These are phyloP conservation scores for Sporothrix mexicana DNA, from an alignment of 2,329 filamentous ascomycete genomes.

Conservation along the genomic window DNA sequence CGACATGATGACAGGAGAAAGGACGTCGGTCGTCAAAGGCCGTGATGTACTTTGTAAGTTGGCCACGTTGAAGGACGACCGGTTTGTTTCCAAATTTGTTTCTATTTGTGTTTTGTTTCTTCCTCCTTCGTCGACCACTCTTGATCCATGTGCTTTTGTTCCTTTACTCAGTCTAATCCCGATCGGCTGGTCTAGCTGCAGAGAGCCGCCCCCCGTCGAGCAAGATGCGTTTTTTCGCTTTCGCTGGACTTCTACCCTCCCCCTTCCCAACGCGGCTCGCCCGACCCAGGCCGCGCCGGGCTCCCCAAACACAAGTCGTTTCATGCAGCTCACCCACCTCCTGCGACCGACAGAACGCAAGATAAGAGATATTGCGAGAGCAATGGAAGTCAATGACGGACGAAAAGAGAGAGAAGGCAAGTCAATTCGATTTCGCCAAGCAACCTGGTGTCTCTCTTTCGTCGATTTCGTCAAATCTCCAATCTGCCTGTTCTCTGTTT, in stretches of 20 bases:
- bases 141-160: too few species aligned
- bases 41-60: neutral
- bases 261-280: neutral
- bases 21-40: neutral
- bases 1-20: neutral
- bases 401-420: neutral
- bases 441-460: neutral
- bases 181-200: constrained; percentile 3
- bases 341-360: neutral
- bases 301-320: constrained; percentile 33
- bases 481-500: constrained; percentile 3
- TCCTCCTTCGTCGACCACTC: neutral
- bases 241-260: neutral
- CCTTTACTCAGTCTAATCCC: neutral
- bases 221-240: too few species aligned
- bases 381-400: neutral
- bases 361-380: neutral
- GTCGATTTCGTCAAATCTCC: neutral
- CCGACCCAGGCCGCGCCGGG: neutral
- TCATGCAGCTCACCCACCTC: constrained; percentile 26
- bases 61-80: neutral
- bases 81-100: neutral
- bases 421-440: neutral
- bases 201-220: neutral
- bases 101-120: constrained; percentile 1